Base-by-base conservation (phyloP, 2,329 filamentous ascomycete genomes). In the Diplocarpon rosae region DNA sequence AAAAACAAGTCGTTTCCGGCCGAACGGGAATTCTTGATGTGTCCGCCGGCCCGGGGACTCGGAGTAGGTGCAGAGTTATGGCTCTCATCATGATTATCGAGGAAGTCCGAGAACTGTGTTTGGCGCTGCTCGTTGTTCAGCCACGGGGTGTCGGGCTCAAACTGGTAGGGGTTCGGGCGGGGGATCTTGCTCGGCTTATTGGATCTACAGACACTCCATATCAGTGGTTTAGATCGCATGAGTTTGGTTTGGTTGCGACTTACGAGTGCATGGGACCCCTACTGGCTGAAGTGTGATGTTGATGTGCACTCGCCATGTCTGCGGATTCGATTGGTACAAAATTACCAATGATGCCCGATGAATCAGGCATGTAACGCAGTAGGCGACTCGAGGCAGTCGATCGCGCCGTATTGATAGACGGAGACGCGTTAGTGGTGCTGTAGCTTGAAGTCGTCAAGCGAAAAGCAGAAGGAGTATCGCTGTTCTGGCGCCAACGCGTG, bases 111-210 rank as follows among this genome's bases (percentile, higher is more conserved):
- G 15, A 58, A 53, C 14, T 43, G 53, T 8, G 56, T 56, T 34
- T 56, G 52, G 33, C 37, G 43, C 16, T 41, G 52, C 11, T 38
- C 30, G 11, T 46, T 34, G 30, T 47, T 28, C 12, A 46, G 15
- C 36, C 45, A 36, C 11, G 50, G 52, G n/a, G 56, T 51, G 8
- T 48, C 49, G 11, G 56, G 54, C 39, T 61, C 59, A 31, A 61
- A 60, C 39, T 57, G 49, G 36, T 56, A 57, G 12, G 50, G 53
- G 24, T 52, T 55, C 12, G 17, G 30, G 27, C 40, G 37, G 14
- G 40, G 32, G 38, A 47, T 30, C 29, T 43, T 40, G 15, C 39
- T 44, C 24, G 37, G 36, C 17, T 35, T 38, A 10, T 37, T 27
- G 24, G 3, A 27, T 27, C 24, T 35, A 17, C 15, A n/a, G 30